Conservation (phyloP, 192 early-diverging fungal genomes). For the Geranomyces michiganensis region DNA sequence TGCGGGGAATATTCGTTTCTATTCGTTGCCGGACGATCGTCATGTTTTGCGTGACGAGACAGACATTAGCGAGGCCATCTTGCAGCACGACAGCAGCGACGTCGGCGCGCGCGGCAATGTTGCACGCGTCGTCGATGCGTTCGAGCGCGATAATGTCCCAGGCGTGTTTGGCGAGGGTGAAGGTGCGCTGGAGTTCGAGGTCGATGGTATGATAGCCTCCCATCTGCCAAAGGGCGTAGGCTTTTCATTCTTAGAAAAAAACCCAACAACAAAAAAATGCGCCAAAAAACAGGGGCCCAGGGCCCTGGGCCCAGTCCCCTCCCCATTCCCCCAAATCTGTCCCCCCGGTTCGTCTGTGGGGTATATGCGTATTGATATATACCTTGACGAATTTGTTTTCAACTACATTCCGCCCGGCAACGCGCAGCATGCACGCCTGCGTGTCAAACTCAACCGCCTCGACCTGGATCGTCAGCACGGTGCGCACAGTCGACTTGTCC, state of each 20-base stretch:
- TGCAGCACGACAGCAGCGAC: slow-evolving; percentile 86
- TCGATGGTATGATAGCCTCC: slow-evolving; percentile 94
- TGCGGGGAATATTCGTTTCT: slow-evolving; percentile 88
- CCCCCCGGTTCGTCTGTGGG: too few relatives aligned
- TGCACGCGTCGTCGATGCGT: slow-evolving; percentile 84
- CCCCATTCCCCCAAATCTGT: background rate
- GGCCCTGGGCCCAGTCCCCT: background rate
- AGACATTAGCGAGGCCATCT: slow-evolving; percentile 86
- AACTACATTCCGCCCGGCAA: slow-evolving; percentile 81
- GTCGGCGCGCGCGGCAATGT: slow-evolving; percentile 87
- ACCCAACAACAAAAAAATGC: too few relatives aligned
- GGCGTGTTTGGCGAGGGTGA: slow-evolving; percentile 83
- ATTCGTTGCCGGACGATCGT: slow-evolving; percentile 93
- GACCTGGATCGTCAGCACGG: slow-evolving; percentile 82
- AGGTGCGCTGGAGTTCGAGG: slow-evolving; percentile 84
- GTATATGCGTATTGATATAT: too few relatives aligned
- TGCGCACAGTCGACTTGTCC: slow-evolving; percentile 75
- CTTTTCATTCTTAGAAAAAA: too few relatives aligned
- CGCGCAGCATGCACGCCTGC: slow-evolving; percentile 79
- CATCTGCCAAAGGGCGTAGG: slow-evolving; percentile 56
- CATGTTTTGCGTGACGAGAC: slow-evolving; percentile 92
- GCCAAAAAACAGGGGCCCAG: too few relatives aligned
- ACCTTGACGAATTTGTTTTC: slow-evolving; percentile 93
- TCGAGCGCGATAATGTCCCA: slow-evolving; percentile 96
- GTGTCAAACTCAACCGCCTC: slow-evolving; percentile 90